Evolutionary conservation across 192 early-diverging fungal genomes (phyloP).

Genomic region (Chytriomyces sp.): DNA sequence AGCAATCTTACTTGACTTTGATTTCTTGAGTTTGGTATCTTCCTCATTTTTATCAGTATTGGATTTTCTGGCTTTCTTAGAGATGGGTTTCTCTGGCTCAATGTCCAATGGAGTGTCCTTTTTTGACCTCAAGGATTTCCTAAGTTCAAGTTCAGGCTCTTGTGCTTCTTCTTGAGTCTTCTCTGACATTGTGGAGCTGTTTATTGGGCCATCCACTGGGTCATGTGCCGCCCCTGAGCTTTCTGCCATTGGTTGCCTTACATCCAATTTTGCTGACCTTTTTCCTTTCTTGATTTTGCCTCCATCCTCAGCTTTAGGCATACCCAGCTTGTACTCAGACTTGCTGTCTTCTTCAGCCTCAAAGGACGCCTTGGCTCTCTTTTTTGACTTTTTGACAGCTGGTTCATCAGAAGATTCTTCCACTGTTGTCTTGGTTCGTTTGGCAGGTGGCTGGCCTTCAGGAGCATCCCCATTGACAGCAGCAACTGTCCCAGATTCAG

Average conservation of each 20-base stretch:
- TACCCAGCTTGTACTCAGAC: background rate
- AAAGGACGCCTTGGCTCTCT: background rate
- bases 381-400: background rate
- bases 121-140: background rate
- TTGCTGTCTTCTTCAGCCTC: background rate
- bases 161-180: too few relatives aligned
- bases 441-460: background rate
- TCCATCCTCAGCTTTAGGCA: background rate
- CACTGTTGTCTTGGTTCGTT: slow-evolving; percentile 1
- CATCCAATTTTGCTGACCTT: background rate
- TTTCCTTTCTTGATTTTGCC: background rate
- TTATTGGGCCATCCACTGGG: background rate
- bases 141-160: too few relatives aligned
- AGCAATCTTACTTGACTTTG: too few relatives aligned
- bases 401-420: background rate
- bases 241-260: background rate
- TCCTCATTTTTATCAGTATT: too few relatives aligned
- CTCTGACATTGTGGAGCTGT: background rate
- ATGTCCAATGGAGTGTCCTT: too few relatives aligned
- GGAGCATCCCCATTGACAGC: background rate
- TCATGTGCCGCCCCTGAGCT: background rate
- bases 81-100: too few relatives aligned
- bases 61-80: background rate
- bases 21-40: too few relatives aligned
- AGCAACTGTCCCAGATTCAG: background rate